Base-by-base conservation (phyloP, 139 green algal genomes). In the Auxenochlorella pyrenoidosa region DNA sequence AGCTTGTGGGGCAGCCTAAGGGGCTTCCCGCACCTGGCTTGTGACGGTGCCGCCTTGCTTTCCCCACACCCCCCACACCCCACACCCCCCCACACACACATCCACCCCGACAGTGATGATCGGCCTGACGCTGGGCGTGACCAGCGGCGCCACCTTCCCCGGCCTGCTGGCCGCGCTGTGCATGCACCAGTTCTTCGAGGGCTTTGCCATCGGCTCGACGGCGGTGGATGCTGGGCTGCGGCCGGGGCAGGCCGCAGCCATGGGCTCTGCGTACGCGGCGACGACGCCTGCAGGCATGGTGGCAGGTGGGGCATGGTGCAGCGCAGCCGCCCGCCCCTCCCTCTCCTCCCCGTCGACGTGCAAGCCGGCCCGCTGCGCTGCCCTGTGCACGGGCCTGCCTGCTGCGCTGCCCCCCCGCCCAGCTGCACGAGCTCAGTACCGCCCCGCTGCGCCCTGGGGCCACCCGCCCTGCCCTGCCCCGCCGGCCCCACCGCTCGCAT, bases 251-350 rank as follows among this genome's bases (percentile, higher is more conserved):
- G 70, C 76, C 4, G 34, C 77, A 0, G 16, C 65, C 26, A 92
- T 96, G 89, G 90, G 90, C 28, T 5, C 88, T 0, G 68, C 86
- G 3, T 97, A 95, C 60, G 38, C 77, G 15, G 36, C 94, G 51
- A 94, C 91, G 65, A 96, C 94, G 30, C 93, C 94, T 1, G 58
- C 90, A 1, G 94, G 94, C 36, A 91, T 96, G 3, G 93, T 88
- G 0, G 92, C 96, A 24, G 94, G 92, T 88, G 73, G 10, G 75
- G 22, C 6, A 2, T 2, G 40, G 22, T 34, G 47, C 47, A 54
- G 47, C 47, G 47, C 47, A 6, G n/a, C 47, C 47, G 8, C 47
- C 47, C 6, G 47, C 47, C 47, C 47, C 47, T 54, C 8, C 47
- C 10, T 18, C 47, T 10, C 47, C 24, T 10, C 63, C 28, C 5